Base-by-base conservation (phyloP, 2,329 filamentous ascomycete genomes). In the Lasiodiplodia theobromae region DNA sequence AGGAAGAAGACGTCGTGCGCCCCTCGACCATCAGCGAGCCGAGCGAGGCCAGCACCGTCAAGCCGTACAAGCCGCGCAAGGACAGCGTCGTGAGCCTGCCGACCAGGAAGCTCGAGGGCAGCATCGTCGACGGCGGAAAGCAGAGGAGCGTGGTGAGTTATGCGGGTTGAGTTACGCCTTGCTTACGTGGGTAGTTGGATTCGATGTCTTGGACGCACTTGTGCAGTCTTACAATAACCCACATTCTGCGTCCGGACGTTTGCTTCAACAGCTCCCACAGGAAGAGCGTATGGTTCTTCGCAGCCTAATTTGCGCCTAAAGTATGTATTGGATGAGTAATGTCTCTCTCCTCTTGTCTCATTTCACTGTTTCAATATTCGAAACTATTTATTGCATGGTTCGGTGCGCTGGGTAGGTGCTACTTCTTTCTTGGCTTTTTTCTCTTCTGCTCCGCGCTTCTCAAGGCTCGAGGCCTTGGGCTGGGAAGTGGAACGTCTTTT, bases 21-120 rank as follows among this genome's bases (percentile, higher is more conserved):
- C 71, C 73, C 2, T 70, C 72, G 12, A 71, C 75, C 8, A 68
- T 76, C 10, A 78, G 76, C 21, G 78, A 79, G 67, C 72, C 75
- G 34, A 79, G 77, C 66, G 78, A 79, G 38, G 73, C 74, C 6
- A 77, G 75, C 44, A 79, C 78, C 1, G 71, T 79, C 44, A 76
- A 74, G 70, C 77, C 77, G 38, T 66, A 66, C 25, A 66, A 66
- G 28, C 66, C 66, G 14, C 28, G 66, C 5, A 68, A 68, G 51
- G 66, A 68, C 23, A 68, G 66, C 38, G 66, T 68, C 3, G 66
- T 68, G 10, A 68, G 66, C 21, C 25, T 68, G 21, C 58, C 66
- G 57, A 56, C 51, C 37, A 52, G 44, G 66, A 68, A 63, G 66
- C 34, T 53, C 7, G 51, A 54, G 25, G 57, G 37, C 34, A 47